Base-by-base conservation (phyloP, 805 yeast species). In the Metschnikowia dekortorum region DNA sequence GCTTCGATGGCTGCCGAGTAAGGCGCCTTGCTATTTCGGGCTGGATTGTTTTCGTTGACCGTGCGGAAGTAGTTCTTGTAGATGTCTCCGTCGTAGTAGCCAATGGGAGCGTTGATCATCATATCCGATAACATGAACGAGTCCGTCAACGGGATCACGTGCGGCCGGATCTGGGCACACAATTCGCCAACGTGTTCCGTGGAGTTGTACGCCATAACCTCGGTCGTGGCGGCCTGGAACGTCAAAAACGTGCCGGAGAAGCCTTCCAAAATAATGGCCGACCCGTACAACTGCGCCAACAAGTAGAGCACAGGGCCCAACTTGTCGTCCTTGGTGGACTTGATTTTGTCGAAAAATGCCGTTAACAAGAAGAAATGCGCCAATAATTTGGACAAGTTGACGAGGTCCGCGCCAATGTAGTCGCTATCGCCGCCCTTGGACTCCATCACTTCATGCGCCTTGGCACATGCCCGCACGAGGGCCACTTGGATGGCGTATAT, bases 91-190 rank as follows among this genome's bases (percentile, higher is more conserved):
- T 87, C 83, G 68, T 78, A 84, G 50, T 75, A 77, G 43, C 97
- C 97, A 51, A 90, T 78, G 4, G 94, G 84, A 0, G 96, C 83
- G 66, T 89, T 87, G 62, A 90, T 77, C 71, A 86, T 80, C 64
- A 78, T 85, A 69, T 90, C 96, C 38, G 89, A 82, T 55, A 86
- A 77, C 68, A 85, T 82, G 75, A 90, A 90, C 1, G 95, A 79
- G 68, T 90, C 97, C 5, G 96, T 86, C 60, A 87, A 74, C 1
- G 87, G 85, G 65, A 89, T 81, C 48, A 85, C 87, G 60, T 85
- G 82, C 31, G 81, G 79, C 66, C 96, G 68, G 48, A 74, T 47
- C 47, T 61, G 66, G n/a, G 58, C 48, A 53, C 67, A 67, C 49
- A 68, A 64, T 47, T 64, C 62, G 43, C 74, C 67, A 56, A 70